Base-by-base conservation (phyloP, 2,329 filamentous ascomycete genomes). In the Aspergillus ruber region DNA sequence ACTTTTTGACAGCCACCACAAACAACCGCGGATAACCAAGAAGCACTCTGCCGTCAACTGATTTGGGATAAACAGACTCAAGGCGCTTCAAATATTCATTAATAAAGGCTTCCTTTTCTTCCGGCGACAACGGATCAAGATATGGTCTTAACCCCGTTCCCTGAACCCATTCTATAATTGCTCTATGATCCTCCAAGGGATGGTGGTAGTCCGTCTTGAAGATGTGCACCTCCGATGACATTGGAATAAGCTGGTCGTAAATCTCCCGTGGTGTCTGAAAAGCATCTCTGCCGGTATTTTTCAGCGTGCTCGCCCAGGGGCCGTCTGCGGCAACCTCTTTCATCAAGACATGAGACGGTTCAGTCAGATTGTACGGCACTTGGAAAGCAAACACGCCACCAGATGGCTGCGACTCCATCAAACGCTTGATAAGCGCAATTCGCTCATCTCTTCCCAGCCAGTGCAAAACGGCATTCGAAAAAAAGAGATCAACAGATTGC, bases 81-180 rank as follows among this genome's bases (percentile, higher is more conserved):
- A 83, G 42, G 3, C 64, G 60, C 23, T 51, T 58, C 56, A 76
- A 50, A 59, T 83, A 83, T 36, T 67, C 68, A 0, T 58, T 46
- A 45, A 81, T 49, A 53, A 75, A 83, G 1, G 42, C 68, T 8
- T 68, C 60, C 49, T 64, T 71, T 27, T 75, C 68, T 2, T 65
- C 61, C 3, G 57, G 55, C 1, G 63, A 60, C 33, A 83, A 64
- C 3, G 69, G 65, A 41, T 81, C 70, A 46, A 83, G 45, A 54
- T 72, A 83, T 0, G 80, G 80, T 53, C 72, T 68, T 53, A 83
- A 57, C 0, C 78, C 80, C 0, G 78, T 81, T 0, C 77, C 76
- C 52, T 74, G 76, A 3, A 83, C 75, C 80, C 80, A 83, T 59
- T 82, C 79, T 5, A 82, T 74, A 38, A 83, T 76, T 1, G 69